phyloP scores from a whole-genome alignment of 208 protist species.

The Wallacemonas collosoma region DNA sequence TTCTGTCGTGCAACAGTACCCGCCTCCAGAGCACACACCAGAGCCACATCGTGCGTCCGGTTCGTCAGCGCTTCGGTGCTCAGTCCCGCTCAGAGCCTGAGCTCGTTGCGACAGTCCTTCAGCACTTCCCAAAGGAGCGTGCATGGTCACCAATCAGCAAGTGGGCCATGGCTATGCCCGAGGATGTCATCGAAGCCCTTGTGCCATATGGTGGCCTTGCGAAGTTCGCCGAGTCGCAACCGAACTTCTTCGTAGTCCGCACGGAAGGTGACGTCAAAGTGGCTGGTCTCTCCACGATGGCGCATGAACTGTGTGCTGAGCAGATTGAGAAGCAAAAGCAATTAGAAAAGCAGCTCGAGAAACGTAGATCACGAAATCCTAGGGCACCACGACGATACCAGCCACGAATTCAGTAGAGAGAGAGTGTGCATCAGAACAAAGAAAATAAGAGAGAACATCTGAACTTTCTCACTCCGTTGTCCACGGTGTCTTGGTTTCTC shows the following conservation, averaged over 20 bases:
- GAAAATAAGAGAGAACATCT: no score
- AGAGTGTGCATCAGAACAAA: neutral
- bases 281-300: slow-evolving; percentile 64
- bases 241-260: slow-evolving; percentile 75
- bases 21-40: neutral
- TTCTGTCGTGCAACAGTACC: neutral
- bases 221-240: slow-evolving; percentile 52
- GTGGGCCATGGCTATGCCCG: slow-evolving; percentile 54
- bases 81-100: slow-evolving; percentile 46
- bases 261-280: slow-evolving; percentile 64
- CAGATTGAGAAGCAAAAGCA: slow-evolving; percentile 42
- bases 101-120: slow-evolving; percentile 60
- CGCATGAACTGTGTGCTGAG: slow-evolving; percentile 37
- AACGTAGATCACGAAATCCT: slow-evolving; percentile 22
- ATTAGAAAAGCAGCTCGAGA: slow-evolving; percentile 32
- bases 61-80: slow-evolving; percentile 25
- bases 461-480: no score
- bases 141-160: slow-evolving; percentile 50
- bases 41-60: neutral
- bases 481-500: no score
- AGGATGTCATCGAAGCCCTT: slow-evolving; percentile 67
- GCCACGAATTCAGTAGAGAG: slow-evolving; percentile 18
- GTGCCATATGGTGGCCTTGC: slow-evolving; percentile 62
- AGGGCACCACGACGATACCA: slow-evolving; percentile 24
- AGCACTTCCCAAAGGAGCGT: slow-evolving; percentile 52